A percentile compares a stretch with the other conserved stretches of the same genome.
Evolutionary conservation across 73 alveolate genomes (phyloP).

Genomic region (Blepharisma japonicum): DNA sequence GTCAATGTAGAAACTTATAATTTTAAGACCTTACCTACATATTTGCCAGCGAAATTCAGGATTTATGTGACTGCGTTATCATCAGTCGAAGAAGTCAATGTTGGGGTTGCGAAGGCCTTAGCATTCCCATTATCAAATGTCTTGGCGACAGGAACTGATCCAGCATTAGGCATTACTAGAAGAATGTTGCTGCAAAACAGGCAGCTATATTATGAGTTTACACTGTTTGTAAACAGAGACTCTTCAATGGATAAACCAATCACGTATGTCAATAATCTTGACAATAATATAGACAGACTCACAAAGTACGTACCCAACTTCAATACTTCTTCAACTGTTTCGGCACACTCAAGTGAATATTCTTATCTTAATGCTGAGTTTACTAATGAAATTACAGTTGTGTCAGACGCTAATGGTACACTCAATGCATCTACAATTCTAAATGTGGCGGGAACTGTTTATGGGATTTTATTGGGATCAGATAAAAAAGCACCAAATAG

Average conservation of each 20-base stretch:
- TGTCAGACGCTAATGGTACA: neutral
- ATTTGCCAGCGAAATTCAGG: slow-evolving; percentile 31
- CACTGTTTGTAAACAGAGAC: neutral
- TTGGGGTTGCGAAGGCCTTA: slow-evolving; percentile 15
- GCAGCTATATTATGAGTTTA: neutral
- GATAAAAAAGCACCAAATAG: neutral
- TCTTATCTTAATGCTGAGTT: neutral
- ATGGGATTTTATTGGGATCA: neutral
- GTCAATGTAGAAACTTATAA: neutral
- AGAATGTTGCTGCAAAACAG: neutral
- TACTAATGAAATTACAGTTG: neutral
- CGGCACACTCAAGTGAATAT: slow-evolving; percentile 6
- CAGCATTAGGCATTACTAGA: slow-evolving; percentile 15
- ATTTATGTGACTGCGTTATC: neutral
- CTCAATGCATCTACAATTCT: neutral
- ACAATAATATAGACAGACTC: neutral
- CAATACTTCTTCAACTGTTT: neutral
- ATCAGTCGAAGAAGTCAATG: slow-evolving; percentile 1
- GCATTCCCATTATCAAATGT: slow-evolving; percentile 5
- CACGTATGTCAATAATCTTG: slow-evolving; percentile 21
- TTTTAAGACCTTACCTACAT: slow-evolving; percentile 4
- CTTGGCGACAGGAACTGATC: slow-evolving; percentile 7
- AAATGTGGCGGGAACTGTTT: slow-evolving; percentile 12
- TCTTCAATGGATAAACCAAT: neutral
- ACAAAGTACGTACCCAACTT: neutral